These are phyloP conservation scores for Hortiboletus flavorubellus DNA, from an alignment of 768 basidiomycete genomes.

Conservation along the genomic window DNA sequence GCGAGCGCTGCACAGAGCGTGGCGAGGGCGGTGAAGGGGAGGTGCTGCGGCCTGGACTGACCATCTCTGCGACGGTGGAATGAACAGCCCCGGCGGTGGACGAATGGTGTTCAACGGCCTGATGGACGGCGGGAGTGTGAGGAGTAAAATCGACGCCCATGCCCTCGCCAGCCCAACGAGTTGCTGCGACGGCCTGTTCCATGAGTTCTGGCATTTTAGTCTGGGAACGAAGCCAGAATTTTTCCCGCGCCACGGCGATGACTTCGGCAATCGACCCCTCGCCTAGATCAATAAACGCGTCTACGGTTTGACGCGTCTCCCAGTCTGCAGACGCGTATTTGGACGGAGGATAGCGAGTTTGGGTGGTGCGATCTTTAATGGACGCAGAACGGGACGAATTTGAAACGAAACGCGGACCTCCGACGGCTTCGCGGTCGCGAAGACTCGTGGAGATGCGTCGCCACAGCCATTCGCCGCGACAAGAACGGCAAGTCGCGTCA, in stretches of 20 bases:
- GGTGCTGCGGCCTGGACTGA: constrained; percentile 23
- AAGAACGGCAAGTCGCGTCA: constrained; percentile 64
- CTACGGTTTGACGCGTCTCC: constrained; percentile 65
- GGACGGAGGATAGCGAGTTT: constrained; percentile 24
- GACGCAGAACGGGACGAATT: constrained; percentile 12
- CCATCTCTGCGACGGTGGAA: constrained; percentile 3
- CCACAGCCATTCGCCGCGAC: constrained; percentile 67
- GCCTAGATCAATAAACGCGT: constrained; percentile 69
- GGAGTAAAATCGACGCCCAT: constrained; percentile 32
- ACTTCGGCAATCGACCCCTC: constrained; percentile 68
- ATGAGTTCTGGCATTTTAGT: constrained; percentile 68
- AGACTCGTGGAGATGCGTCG: constrained; percentile 46
- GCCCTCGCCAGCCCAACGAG: constrained; percentile 40
- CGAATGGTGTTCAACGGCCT: constrained; percentile 6
- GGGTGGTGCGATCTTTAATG: constrained; percentile 11
- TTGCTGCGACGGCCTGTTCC: constrained; percentile 63
- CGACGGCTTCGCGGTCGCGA: constrained; percentile 55
- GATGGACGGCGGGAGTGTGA: constrained; percentile 13
- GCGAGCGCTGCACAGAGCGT: constrained; percentile 25
- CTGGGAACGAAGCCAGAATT: constrained; percentile 61
- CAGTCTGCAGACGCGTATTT: constrained; percentile 46
- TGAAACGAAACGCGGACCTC: constrained; percentile 38
- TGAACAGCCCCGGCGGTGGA: constrained; percentile 2
- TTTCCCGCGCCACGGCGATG: constrained; percentile 59
- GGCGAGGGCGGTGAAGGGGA: constrained; percentile 28